Evolutionary conservation across 2,329 filamentous ascomycete genomes (phyloP), one percentile per base, ranked within the genome.

Genomic region (Penicillium rolfsii): DNA sequence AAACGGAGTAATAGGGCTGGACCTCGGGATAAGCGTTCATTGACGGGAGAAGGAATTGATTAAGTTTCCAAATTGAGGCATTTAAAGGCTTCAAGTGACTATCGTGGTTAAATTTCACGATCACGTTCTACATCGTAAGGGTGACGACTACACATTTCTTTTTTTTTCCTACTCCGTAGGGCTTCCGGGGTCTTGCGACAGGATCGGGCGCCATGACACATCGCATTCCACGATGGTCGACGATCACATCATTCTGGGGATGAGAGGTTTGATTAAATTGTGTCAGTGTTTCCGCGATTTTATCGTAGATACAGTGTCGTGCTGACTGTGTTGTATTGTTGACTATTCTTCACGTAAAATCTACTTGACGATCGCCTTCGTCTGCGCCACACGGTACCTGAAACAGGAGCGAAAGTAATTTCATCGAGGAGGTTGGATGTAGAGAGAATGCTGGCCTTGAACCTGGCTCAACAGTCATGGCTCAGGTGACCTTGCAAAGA

Each of bases 181-280:
- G 38, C 24, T 36, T 54, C 52, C 52, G 52, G 26, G 30, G 22
- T n/a, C 52, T 54, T 54, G 52, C 52, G 38, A 45, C 38, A 43
- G 19, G 26, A 24, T 30, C 28, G 26, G 30, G 33, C 52, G 49
- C 35, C 61, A 63, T 69, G 67, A 69, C 67, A 69, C 66, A 69
- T 66, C 62, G 61, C 60, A 67, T 65, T 64, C 65, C 64, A 66
- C 62, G 52, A 66, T 64, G 36, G 62, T 65, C 55, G 60, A 60
- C 36, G 54, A 66, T 65, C 63, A 59, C 60, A 60, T 67, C 65
- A 66, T 65, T 48, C 24, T 36, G 22, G 19, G 41, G 41, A 38
- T 2, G 19, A 38, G 8, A 8, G 19, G 22, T 30, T 53, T 22
- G 30, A 52, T n/a, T 26, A 6, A 40, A 53, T 53, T 12, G 50